These are phyloP conservation scores for Sisymbrium irio DNA, from an alignment of 345 rosid species.

Conservation along the genomic window DNA sequence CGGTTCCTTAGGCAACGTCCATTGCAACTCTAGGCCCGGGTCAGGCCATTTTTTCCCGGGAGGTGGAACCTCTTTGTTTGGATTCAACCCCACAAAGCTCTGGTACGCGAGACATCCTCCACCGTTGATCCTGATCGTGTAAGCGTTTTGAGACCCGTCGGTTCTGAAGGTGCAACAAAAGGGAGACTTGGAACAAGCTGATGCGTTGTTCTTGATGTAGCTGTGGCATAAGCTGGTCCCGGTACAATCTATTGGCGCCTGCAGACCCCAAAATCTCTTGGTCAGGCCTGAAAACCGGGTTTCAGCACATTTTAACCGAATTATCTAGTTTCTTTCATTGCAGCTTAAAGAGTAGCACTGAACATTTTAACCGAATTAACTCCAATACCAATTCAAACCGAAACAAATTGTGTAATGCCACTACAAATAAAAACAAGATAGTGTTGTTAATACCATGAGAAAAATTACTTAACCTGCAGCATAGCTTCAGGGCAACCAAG, in stretches of 20 bases:
- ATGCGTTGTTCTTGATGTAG: conserved; percentile 41
- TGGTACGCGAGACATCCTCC: conserved; percentile 55
- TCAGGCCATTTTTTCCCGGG: conserved; percentile 35
- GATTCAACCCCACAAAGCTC: conserved; percentile 35
- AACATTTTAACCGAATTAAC: not conserved
- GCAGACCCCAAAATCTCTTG: conserved; percentile 31
- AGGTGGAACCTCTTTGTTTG: conserved; percentile 27
- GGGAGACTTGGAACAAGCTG: conserved; percentile 38
- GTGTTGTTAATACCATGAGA: not conserved
- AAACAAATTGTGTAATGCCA: not conserved
- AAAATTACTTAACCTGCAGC: conserved; percentile 18
- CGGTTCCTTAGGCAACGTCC: conserved; percentile 61
- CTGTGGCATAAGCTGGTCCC: conserved; percentile 45
- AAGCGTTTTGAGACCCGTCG: conserved; percentile 39
- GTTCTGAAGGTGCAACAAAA: conserved; percentile 47
- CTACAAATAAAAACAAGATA: not conserved
- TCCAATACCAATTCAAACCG: not conserved
- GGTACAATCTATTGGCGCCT: conserved; percentile 41
- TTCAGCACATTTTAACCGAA: conserved; percentile 3
- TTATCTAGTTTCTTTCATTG: conserved; percentile 10
- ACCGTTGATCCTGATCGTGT: conserved; percentile 34
- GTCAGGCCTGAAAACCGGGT: conserved; percentile 29
- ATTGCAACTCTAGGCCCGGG: conserved; percentile 55
- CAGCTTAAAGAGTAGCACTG: not conserved
- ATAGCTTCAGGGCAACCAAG: conserved; percentile 47